These are phyloP conservation scores for Penicillium occitanis DNA, from an alignment of 2,329 filamentous ascomycete genomes.

Conservation along the genomic window DNA sequence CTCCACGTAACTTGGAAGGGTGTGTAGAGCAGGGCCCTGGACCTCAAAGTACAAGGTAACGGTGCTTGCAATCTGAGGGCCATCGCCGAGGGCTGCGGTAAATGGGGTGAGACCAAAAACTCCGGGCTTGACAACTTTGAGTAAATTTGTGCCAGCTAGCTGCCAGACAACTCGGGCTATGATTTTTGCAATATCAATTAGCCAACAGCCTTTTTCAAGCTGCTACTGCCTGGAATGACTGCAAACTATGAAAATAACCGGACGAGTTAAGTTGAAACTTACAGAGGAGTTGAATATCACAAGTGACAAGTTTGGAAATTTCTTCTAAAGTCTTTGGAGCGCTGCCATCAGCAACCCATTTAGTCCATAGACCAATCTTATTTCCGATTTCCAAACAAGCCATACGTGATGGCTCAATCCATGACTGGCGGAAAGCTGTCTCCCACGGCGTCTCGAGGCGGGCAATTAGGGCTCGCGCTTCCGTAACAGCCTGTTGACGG, in stretches of 20 bases:
- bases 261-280: neutral
- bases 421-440: constrained; percentile 12
- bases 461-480: constrained; percentile 13
- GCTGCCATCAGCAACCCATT: constrained; percentile 14
- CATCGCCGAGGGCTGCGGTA: constrained; percentile 8
- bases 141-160: constrained; percentile 6
- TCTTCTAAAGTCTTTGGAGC: constrained; percentile 9
- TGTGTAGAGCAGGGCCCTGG: constrained; percentile 3
- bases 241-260: neutral
- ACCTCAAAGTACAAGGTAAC: constrained; percentile 3
- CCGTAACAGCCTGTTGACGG: constrained; percentile 8
- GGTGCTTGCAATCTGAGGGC: constrained; percentile 11
- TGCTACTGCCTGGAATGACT: neutral
- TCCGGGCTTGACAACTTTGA: constrained; percentile 12
- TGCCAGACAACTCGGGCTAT: constrained; percentile 11
- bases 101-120: constrained; percentile 15
- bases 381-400: constrained; percentile 10
- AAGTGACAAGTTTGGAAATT: constrained; percentile 15
- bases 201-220: neutral
- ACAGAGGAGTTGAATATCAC: constrained; percentile 5
- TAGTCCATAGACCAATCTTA: constrained; percentile 10
- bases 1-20: constrained; percentile 11
- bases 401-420: constrained; percentile 16
- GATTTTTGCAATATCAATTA: neutral
- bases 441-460: constrained; percentile 14